These are phyloP conservation scores for Coccinonectria pachysandricola DNA, from an alignment of 2,329 filamentous ascomycete species.

Conservation along the genomic window DNA sequence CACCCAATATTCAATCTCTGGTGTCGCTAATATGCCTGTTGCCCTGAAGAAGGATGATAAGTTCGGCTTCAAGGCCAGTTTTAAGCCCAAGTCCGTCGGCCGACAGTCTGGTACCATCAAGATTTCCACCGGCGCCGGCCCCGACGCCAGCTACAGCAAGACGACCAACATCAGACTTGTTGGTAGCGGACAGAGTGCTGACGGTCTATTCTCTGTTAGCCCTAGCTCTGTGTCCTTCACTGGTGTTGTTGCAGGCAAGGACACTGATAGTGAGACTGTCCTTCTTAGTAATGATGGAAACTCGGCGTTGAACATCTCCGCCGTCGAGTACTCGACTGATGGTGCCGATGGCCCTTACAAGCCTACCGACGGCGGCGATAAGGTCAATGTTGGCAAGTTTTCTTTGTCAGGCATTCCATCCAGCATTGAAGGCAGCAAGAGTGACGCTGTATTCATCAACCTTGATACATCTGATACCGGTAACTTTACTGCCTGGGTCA, in stretches of 20 bases:
- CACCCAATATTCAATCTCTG: conserved; percentile 27
- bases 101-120: conserved; percentile 36
- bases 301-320: conserved; percentile 30
- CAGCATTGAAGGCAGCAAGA: conserved; percentile 29
- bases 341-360: conserved; percentile 36
- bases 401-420: conserved; percentile 36
- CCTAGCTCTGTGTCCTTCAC: conserved; percentile 40
- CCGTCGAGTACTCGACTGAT: conserved; percentile 32
- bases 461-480: conserved; percentile 38
- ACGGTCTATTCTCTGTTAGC: conserved; percentile 34
- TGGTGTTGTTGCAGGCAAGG: conserved; percentile 35
- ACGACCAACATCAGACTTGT: conserved; percentile 35
- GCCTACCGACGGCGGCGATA: conserved; percentile 24
- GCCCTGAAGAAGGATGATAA: conserved; percentile 24
- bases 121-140: conserved; percentile 36
- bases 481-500: conserved; percentile 39
- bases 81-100: conserved; percentile 31
- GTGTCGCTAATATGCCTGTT: conserved; percentile 22
- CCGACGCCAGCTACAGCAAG: conserved; percentile 32
- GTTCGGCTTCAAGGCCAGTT: conserved; percentile 34
- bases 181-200: conserved; percentile 37
- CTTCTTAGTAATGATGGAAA: conserved; percentile 42
- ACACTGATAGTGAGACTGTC: conserved; percentile 30
- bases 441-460: conserved; percentile 30
- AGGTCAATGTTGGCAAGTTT: conserved; percentile 36